Conservation (phyloP, 2,329 filamentous ascomycete species). For the Fusarium mangiferae region DNA sequence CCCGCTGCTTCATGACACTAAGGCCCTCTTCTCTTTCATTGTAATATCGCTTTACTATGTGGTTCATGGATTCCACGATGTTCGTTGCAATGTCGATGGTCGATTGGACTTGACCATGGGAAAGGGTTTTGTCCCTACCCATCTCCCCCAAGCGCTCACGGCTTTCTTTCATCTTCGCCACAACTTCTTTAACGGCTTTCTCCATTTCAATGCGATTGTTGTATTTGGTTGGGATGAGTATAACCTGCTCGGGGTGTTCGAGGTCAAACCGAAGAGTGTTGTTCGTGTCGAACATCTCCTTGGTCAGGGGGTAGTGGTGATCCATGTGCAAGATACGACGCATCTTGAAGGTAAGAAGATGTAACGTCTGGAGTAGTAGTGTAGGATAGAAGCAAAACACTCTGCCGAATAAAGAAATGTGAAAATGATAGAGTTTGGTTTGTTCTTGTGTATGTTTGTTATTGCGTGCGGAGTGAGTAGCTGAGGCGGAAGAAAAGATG, state of each 20-base stretch:
- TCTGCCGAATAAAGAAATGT: background rate
- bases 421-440: background rate
- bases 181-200: background rate
- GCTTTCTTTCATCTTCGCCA: background rate
- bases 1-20: background rate
- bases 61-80: background rate
- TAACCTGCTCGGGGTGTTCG: rapidly evolving
- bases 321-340: background rate
- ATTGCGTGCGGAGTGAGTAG: background rate
- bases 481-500: background rate
- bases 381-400: background rate
- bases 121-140: background rate
- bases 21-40: conserved; percentile 19
- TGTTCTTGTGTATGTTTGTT: background rate
- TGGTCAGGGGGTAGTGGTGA: background rate
- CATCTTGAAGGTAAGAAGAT: conserved; percentile 2
- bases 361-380: background rate
- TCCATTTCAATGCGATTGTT: background rate
- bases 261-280: background rate
- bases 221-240: background rate
- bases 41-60: conserved; percentile 11
- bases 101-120: background rate
- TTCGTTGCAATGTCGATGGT: background rate
- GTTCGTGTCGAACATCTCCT: background rate
- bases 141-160: conserved; percentile 3